Percentiles rank a stretch among this genome's conserved stretches.
phyloP scores from a whole-genome alignment of 768 basidiomycete species.

The Artomyces pyxidatus region DNA sequence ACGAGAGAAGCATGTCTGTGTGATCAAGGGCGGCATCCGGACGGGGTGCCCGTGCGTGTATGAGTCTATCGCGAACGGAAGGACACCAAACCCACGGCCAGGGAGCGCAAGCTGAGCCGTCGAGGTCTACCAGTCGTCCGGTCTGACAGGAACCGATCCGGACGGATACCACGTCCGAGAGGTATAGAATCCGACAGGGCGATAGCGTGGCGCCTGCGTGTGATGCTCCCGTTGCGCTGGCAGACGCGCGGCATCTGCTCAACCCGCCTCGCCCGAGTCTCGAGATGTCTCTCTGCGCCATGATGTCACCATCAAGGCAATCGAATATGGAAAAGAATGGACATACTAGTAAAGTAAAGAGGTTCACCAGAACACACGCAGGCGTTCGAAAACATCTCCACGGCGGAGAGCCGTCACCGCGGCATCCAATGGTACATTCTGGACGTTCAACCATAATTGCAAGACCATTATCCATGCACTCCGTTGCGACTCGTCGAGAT shows the following conservation, averaged over 20 bases:
- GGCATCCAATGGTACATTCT: no score
- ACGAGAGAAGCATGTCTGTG: neutral
- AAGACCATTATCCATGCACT: no score
- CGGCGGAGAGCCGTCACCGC: no score
- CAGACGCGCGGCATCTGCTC: neutral
- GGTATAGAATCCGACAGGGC: neutral
- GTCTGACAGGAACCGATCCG: neutral
- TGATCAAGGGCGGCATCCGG: constrained; percentile 3
- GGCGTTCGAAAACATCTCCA: no score
- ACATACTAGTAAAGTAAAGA: no score
- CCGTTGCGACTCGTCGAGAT: no score
- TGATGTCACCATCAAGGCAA: no score
- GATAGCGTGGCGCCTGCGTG: constrained; percentile 5
- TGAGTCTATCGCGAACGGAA: neutral
- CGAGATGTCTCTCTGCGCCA: no score
- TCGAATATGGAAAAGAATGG: no score
- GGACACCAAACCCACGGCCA: constrained; percentile 3
- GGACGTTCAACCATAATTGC: no score
- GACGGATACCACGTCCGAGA: neutral
- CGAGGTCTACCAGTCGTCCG: constrained; percentile 1
- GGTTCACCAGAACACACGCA: no score
- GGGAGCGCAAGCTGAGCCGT: constrained; percentile 2
- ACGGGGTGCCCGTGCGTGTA: neutral
- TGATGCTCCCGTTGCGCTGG: neutral
- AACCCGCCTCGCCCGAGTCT: neutral